These are phyloP conservation scores for Plasmopara halstedii DNA, from an alignment of 352 stramenopile genomes.

Conservation along the genomic window DNA sequence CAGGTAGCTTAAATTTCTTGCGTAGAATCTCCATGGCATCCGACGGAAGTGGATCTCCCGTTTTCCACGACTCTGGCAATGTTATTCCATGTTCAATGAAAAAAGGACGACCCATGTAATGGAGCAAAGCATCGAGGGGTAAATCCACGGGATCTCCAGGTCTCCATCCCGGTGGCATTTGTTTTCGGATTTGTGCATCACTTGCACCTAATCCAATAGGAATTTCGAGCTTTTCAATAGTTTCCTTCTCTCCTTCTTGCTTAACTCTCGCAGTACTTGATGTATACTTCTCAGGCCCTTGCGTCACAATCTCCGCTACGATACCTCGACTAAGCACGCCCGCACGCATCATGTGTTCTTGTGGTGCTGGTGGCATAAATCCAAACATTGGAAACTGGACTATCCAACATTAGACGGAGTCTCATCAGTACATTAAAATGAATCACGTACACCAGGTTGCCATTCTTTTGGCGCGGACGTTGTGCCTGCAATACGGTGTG, in stretches of 20 bases:
- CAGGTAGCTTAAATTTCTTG: constrained; percentile 73
- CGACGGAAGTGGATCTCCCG: constrained; percentile 50
- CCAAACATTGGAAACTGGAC: constrained; percentile 79
- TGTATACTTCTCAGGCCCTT: constrained; percentile 58
- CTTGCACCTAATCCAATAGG: constrained; percentile 61
- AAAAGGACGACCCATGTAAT: constrained; percentile 74
- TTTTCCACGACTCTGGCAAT: constrained; percentile 63
- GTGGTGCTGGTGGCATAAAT: constrained; percentile 76
- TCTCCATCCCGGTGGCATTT: constrained; percentile 74
- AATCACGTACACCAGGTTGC: constrained; percentile 57
- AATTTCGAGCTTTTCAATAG: constrained; percentile 43
- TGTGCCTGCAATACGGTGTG: constrained; percentile 71
- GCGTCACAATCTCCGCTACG: constrained; percentile 72
- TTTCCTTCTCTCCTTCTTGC: constrained; percentile 16
- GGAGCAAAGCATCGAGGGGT: constrained; percentile 62
- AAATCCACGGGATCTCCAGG: constrained; percentile 73
- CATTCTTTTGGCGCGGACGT: constrained; percentile 68
- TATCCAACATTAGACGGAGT: background rate
- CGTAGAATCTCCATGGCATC: constrained; percentile 71
- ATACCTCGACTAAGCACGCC: constrained; percentile 76
- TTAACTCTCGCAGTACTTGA: constrained; percentile 32
- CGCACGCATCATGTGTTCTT: constrained; percentile 81
- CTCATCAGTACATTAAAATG: background rate
- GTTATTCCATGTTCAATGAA: constrained; percentile 70
- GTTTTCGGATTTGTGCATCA: constrained; percentile 64